These are phyloP conservation scores for Bothriochloa decipiens DNA, from an alignment of 176 grass and related monocot genomes.

Conservation along the genomic window DNA sequence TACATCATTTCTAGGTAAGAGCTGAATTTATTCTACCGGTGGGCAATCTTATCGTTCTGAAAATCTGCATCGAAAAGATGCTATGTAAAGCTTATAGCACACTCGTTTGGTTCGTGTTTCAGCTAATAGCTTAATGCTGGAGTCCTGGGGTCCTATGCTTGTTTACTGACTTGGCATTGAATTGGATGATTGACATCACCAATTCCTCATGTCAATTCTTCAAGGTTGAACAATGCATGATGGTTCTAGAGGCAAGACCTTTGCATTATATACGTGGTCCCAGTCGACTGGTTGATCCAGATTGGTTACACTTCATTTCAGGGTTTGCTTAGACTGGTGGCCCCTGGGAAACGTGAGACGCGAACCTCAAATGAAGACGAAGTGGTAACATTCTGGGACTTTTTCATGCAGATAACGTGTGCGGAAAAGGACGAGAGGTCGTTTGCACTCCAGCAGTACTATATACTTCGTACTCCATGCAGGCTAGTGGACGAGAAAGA, in stretches of 20 bases:
- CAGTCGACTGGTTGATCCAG: background rate
- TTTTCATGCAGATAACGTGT: background rate
- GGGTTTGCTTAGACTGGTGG: background rate
- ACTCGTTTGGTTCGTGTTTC: conserved; percentile 2
- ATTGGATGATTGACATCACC: background rate
- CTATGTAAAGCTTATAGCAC: conserved; percentile 12
- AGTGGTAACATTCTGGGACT: background rate
- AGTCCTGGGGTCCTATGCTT: conserved; percentile 11
- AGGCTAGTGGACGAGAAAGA: background rate
- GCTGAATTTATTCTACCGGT: conserved; percentile 55
- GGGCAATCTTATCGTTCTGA: conserved; percentile 42
- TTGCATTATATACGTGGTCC: background rate
- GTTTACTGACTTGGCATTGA: background rate
- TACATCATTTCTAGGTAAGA: conserved; percentile 38
- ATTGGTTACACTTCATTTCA: background rate
- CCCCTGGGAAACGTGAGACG: background rate
- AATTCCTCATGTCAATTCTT: background rate
- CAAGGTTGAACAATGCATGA: background rate
- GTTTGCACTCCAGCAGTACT: background rate
- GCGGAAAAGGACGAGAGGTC: background rate
- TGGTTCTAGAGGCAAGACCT: background rate
- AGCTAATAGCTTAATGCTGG: background rate
- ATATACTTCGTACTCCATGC: background rate
- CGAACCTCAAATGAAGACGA: background rate
- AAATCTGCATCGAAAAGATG: conserved; percentile 43